Conservation (phyloP, 2,329 filamentous ascomycete species). For the Arthrobotrys iridis region DNA sequence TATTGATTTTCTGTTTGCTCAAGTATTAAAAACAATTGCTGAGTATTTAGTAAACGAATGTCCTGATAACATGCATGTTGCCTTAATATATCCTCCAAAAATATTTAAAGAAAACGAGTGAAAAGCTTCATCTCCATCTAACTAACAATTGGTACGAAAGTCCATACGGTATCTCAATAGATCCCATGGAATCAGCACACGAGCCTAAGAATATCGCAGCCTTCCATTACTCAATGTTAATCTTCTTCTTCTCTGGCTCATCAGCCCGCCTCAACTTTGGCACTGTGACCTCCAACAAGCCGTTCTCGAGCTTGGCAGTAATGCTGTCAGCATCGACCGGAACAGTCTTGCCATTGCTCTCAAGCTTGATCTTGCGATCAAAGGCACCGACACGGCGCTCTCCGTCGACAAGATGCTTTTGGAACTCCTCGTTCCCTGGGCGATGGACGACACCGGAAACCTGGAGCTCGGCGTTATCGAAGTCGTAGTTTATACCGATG, state of each 20-base stretch:
- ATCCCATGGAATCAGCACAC: slow-evolving; percentile 53
- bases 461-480: slow-evolving; percentile 55
- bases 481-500: slow-evolving; percentile 57
- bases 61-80: background rate
- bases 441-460: slow-evolving; percentile 56
- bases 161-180: slow-evolving; percentile 2
- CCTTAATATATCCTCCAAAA: background rate
- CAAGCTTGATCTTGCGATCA: slow-evolving; percentile 55
- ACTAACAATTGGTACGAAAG: slow-evolving; percentile 1
- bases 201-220: slow-evolving; percentile 6
- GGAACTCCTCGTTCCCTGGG: slow-evolving; percentile 56
- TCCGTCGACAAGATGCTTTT: slow-evolving; percentile 54
- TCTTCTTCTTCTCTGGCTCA: slow-evolving; percentile 54
- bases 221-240: slow-evolving; percentile 46
- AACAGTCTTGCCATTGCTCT: slow-evolving; percentile 44
- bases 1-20: slow-evolving; percentile 17
- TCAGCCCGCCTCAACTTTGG: slow-evolving; percentile 51
- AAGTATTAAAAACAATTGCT: slow-evolving; percentile 1
- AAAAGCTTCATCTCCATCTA: background rate
- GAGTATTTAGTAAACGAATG: slow-evolving; percentile 22
- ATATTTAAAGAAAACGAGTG: background rate
- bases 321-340: slow-evolving; percentile 54
- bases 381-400: slow-evolving; percentile 54
- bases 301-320: slow-evolving; percentile 56
- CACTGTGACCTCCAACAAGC: slow-evolving; percentile 53